A percentile compares a stretch with the other conserved stretches of the same genome.
Evolutionary conservation across 179 eudicot species (phyloP).

Genomic region (Beta corolliflora): DNA sequence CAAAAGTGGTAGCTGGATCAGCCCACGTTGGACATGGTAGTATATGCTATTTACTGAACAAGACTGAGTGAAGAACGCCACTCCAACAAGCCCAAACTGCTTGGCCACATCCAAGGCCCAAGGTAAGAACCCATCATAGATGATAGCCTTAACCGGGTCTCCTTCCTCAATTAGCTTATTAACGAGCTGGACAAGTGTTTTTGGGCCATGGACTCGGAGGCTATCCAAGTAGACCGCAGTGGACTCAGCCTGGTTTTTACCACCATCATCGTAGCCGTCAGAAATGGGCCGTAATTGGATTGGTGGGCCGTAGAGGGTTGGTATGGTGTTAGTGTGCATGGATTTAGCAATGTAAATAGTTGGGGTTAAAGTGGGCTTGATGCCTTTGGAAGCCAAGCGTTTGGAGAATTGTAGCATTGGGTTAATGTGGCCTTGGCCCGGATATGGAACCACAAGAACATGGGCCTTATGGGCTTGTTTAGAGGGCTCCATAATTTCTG

Average conservation of each 20-base stretch:
- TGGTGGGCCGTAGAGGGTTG: conserved; percentile 20
- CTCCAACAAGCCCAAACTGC: conserved; percentile 37
- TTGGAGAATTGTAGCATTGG: conserved; percentile 50
- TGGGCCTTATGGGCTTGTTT: conserved; percentile 18
- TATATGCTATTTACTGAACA: conserved; percentile 40
- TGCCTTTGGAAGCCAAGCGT: conserved; percentile 39
- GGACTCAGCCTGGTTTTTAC: conserved; percentile 30
- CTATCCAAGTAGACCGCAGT: conserved; percentile 32
- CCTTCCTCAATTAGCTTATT: conserved; percentile 16
- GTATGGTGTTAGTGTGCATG: conserved; percentile 12
- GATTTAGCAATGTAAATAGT: conserved; percentile 29
- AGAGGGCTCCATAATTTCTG: not conserved
- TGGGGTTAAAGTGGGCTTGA: conserved; percentile 35
- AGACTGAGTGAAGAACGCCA: conserved; percentile 42
- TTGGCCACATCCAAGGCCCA: conserved; percentile 50
- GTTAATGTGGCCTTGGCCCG: conserved; percentile 55
- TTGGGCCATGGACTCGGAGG: conserved; percentile 26
- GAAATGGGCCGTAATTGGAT: conserved; percentile 42
- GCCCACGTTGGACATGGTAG: conserved; percentile 41
- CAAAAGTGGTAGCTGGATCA: conserved; percentile 31
- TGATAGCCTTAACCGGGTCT: conserved; percentile 33
- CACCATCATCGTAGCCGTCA: conserved; percentile 46
- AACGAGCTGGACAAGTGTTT: conserved; percentile 31
- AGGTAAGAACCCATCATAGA: conserved; percentile 42
- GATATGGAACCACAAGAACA: conserved; percentile 40